These are phyloP conservation scores for Chenopodium album DNA, from an alignment of 148 eudicot genomes.

Conservation along the genomic window DNA sequence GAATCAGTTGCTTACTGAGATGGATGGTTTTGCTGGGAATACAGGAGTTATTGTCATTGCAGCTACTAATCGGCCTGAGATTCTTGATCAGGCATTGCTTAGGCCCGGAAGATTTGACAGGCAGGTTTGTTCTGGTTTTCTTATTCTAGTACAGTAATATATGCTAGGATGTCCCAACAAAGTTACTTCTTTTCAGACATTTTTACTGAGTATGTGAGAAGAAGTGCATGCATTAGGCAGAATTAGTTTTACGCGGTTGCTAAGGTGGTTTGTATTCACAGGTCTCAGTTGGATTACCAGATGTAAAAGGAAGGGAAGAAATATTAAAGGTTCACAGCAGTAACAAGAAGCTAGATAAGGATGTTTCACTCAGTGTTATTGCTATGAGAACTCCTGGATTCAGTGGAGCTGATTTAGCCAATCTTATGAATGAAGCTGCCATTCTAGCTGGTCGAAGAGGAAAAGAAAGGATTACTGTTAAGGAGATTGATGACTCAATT, in stretches of 20 bases:
- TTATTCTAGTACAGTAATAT: neutral
- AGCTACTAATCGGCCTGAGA: conserved; percentile 82
- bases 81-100: conserved; percentile 81
- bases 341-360: conserved; percentile 61
- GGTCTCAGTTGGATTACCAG: conserved; percentile 70
- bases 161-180: neutral
- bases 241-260: neutral
- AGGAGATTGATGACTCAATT: conserved; percentile 81
- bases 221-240: neutral
- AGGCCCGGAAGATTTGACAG: conserved; percentile 73
- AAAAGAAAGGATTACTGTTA: conserved; percentile 48
- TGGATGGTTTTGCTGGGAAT: conserved; percentile 78
- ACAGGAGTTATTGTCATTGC: conserved; percentile 82
- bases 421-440: conserved; percentile 91
- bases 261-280: conserved; percentile 21
- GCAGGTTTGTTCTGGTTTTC: conserved; percentile 37
- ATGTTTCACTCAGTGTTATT: conserved; percentile 57
- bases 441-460: conserved; percentile 90
- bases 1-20: conserved; percentile 80
- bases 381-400: conserved; percentile 89
- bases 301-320: conserved; percentile 73
- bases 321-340: conserved; percentile 71
- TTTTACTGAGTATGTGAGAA: neutral
- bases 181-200: no score
- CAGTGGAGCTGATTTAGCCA: conserved; percentile 84